A percentile compares a stretch with the other conserved stretches of the same genome.
These are phyloP conservation scores for Alternaria ventricosa DNA, from an alignment of 2,329 filamentous ascomycete species.

Conservation along the genomic window DNA sequence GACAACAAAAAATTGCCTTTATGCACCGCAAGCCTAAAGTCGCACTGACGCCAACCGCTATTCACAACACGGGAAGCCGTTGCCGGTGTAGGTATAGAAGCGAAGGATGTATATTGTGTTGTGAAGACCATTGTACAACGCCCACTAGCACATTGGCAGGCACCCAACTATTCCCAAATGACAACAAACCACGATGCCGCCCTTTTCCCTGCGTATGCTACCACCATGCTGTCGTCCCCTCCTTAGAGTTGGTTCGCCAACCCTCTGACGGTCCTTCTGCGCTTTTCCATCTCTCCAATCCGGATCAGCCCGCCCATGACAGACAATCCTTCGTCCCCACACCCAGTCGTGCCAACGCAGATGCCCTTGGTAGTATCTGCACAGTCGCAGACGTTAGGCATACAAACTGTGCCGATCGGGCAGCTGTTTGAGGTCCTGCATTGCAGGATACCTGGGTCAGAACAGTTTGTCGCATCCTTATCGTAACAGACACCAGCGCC, in stretches of 20 bases:
- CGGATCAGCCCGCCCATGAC: slow-evolving; percentile 20
- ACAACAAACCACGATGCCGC: not conserved
- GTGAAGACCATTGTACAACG: slow-evolving; percentile 2
- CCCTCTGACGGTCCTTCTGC: slow-evolving; percentile 7
- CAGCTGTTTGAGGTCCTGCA: slow-evolving; percentile 9
- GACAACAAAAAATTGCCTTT: not conserved
- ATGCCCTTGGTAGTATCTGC: slow-evolving; percentile 16
- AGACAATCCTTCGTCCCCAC: slow-evolving; percentile 19
- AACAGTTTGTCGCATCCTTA: slow-evolving; percentile 20
- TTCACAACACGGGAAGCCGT: not conserved
- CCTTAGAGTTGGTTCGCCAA: not conserved
- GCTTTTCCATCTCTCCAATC: slow-evolving; percentile 20
- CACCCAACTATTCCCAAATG: not conserved
- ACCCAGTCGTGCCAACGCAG: slow-evolving; percentile 28
- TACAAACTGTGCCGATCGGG: slow-evolving; percentile 23
- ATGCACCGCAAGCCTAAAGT: not conserved
- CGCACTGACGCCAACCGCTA: not conserved
- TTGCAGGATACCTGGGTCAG: slow-evolving; percentile 4
- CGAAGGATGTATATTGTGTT: slow-evolving; percentile 12
- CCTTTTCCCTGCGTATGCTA: not conserved
- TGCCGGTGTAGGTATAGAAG: slow-evolving; percentile 1
- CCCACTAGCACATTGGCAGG: not conserved
- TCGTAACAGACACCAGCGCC: slow-evolving; percentile 42
- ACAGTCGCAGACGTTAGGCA: slow-evolving; percentile 26
- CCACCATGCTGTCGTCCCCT: not conserved